A percentile compares a stretch with the other conserved stretches of the same genome.
phyloP scores from a whole-genome alignment of 352 stramenopile genomes.

The Phytophthora colocasiae region DNA sequence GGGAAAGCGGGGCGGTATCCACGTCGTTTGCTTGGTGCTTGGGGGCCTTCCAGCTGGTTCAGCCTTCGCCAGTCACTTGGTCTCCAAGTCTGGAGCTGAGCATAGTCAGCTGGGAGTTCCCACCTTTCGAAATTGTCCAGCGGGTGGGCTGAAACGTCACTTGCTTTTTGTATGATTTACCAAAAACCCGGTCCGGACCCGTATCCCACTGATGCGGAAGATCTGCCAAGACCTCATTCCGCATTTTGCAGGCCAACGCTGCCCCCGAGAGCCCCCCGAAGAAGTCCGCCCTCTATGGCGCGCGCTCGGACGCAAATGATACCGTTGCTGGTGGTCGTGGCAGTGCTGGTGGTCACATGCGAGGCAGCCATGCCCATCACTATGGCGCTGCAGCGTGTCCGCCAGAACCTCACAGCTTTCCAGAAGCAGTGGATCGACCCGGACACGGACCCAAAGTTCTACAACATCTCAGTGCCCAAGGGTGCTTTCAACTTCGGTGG shows the following conservation, averaged over 20 bases:
- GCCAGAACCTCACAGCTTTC: slow-evolving; percentile 52
- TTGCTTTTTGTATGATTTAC: slow-evolving; percentile 10
- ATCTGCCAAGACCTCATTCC: slow-evolving; percentile 48
- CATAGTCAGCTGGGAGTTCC: slow-evolving; percentile 26
- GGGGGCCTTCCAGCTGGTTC: slow-evolving; percentile 10
- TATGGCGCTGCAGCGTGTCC: slow-evolving; percentile 27
- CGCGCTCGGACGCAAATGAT: slow-evolving; percentile 14
- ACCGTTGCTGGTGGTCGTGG: slow-evolving; percentile 25
- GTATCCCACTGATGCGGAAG: slow-evolving; percentile 29
- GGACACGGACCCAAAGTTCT: slow-evolving; percentile 64
- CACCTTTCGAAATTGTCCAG: slow-evolving; percentile 41
- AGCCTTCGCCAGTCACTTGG: not conserved
- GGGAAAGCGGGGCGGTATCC: slow-evolving; percentile 17
- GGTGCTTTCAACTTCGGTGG: slow-evolving; percentile 51
- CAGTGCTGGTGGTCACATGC: slow-evolving; percentile 19
- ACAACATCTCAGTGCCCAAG: slow-evolving; percentile 54
- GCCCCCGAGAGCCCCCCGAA: slow-evolving; percentile 4
- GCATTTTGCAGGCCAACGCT: slow-evolving; percentile 41
- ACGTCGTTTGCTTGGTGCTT: slow-evolving; percentile 24
- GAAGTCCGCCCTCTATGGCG: slow-evolving; percentile 25
- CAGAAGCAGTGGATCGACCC: slow-evolving; percentile 80
- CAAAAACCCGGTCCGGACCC: slow-evolving; percentile 21
- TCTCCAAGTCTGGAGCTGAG: not conserved
- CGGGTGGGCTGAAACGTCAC: slow-evolving; percentile 1
- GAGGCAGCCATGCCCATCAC: slow-evolving; percentile 38